Percentiles rank a stretch among this genome's conserved stretches.
phyloP scores from a whole-genome alignment of 108 stramenopile species.

The Fistulifera solaris region DNA sequence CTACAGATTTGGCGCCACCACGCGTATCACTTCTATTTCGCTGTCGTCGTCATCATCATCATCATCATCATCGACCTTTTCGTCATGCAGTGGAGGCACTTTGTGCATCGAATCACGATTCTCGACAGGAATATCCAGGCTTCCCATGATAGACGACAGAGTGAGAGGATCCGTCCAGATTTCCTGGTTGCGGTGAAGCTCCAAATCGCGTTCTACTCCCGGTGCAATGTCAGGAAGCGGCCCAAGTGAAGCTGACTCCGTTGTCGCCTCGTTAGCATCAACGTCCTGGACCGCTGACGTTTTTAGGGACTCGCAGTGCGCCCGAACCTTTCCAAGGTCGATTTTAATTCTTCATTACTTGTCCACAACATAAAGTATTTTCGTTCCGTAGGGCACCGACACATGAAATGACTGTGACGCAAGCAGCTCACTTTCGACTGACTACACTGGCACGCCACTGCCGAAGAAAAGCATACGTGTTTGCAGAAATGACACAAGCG shows the following conservation, averaged over 20 bases:
- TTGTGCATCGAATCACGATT: background rate
- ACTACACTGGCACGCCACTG: constrained; percentile 90
- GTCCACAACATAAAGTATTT: constrained; percentile 79
- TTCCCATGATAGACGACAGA: background rate
- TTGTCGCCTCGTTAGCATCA: background rate
- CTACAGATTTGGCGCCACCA: background rate
- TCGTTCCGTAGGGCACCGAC: constrained; percentile 56
- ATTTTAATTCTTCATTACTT: constrained; percentile 46
- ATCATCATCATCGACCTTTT: background rate
- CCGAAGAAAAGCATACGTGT: constrained; percentile 90
- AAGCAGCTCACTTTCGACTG: constrained; percentile 79
- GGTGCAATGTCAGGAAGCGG: constrained; percentile 6
- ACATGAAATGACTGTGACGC: constrained; percentile 83
- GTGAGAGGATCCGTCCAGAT: background rate
- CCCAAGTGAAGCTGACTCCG: background rate
- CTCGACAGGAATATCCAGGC: background rate
- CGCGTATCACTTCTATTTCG: constrained; percentile 3
- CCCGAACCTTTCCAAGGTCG: constrained; percentile 43
- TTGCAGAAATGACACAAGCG: constrained; percentile 83
- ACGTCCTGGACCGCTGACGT: background rate
- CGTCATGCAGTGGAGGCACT: background rate
- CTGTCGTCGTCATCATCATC: constrained; percentile 1
- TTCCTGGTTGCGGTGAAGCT: constrained; percentile 4
- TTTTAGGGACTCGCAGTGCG: constrained; percentile 37
- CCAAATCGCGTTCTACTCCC: constrained; percentile 7